These are phyloP conservation scores for Eucalyptus fibrosa DNA, from an alignment of 345 rosid genomes.

Conservation along the genomic window DNA sequence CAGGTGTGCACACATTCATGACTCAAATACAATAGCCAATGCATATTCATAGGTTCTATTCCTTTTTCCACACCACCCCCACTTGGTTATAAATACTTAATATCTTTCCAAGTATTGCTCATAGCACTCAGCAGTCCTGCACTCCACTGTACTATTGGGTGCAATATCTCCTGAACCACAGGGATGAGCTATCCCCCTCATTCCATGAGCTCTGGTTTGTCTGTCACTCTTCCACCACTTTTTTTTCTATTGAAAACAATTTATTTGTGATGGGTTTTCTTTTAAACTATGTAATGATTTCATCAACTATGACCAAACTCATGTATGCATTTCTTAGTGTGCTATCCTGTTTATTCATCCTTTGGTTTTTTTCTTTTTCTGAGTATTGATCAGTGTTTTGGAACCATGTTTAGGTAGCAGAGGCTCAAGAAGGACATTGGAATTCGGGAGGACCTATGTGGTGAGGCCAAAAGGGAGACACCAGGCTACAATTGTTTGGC, in stretches of 20 bases:
- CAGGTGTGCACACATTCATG: constrained; percentile 12
- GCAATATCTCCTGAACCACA: background rate
- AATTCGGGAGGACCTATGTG: constrained; percentile 69
- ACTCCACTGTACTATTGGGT: background rate
- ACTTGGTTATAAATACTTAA: background rate
- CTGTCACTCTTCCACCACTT: background rate
- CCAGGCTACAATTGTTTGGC: constrained; percentile 67
- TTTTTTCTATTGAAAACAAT: background rate
- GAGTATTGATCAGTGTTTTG: background rate
- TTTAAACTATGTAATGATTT: background rate
- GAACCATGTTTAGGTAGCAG: constrained; percentile 31
- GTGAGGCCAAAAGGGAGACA: constrained; percentile 77
- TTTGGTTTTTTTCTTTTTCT: background rate
- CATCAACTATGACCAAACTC: background rate
- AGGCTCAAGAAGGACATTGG: constrained; percentile 42
- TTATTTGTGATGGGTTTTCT: background rate
- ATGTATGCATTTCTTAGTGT: background rate
- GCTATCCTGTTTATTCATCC: background rate
- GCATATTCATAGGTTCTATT: constrained; percentile 1
- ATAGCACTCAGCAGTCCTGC: background rate
- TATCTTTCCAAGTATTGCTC: background rate
- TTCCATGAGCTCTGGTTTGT: constrained; percentile 63
- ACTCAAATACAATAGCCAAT: constrained; percentile 14
- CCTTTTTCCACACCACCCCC: background rate
- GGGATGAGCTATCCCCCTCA: constrained; percentile 60